Evolutionary conservation across 352 stramenopile genomes (phyloP).

Genomic region (Nothophytophthora sp.): DNA sequence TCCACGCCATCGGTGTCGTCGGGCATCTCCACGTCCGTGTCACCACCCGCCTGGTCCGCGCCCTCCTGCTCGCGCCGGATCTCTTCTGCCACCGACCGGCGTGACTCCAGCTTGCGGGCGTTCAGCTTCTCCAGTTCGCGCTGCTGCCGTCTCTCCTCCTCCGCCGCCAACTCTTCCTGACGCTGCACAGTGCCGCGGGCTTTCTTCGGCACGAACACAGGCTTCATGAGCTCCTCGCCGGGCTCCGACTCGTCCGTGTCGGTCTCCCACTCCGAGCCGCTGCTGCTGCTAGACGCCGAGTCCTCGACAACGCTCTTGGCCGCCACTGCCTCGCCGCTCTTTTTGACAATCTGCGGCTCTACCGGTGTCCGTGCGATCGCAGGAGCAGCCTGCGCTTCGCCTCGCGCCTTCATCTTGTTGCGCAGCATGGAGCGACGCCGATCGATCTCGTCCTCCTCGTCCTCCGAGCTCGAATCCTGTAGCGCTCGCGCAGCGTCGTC

Average conservation of each 20-base stretch:
- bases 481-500: constrained; percentile 52
- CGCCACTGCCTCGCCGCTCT: constrained; percentile 2
- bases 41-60: constrained; percentile 32
- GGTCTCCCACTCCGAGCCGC: constrained; percentile 78
- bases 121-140: constrained; percentile 61
- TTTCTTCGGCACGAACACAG: constrained; percentile 92
- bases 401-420: constrained; percentile 49
- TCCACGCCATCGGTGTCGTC: constrained; percentile 91
- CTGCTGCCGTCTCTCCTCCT: constrained; percentile 66
- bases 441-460: constrained; percentile 75
- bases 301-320: constrained; percentile 10
- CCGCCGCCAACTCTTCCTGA: constrained; percentile 74
- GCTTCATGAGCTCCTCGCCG: constrained; percentile 84
- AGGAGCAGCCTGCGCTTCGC: too few species aligned
- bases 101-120: constrained; percentile 66
- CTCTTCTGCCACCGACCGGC: constrained; percentile 77
- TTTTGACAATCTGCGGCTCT: constrained; percentile 41
- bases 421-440: constrained; percentile 59
- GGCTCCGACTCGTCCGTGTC: constrained; percentile 79
- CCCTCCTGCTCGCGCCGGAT: constrained; percentile 66
- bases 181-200: constrained; percentile 82
- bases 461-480: constrained; percentile 77
- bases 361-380: constrained; percentile 20
- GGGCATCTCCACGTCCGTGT: constrained; percentile 87
- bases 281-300: constrained; percentile 46